A percentile compares a stretch with the other conserved stretches of the same genome.
Evolutionary conservation across 306 rosid species (phyloP).

Genomic region (Cicer arietinum): DNA sequence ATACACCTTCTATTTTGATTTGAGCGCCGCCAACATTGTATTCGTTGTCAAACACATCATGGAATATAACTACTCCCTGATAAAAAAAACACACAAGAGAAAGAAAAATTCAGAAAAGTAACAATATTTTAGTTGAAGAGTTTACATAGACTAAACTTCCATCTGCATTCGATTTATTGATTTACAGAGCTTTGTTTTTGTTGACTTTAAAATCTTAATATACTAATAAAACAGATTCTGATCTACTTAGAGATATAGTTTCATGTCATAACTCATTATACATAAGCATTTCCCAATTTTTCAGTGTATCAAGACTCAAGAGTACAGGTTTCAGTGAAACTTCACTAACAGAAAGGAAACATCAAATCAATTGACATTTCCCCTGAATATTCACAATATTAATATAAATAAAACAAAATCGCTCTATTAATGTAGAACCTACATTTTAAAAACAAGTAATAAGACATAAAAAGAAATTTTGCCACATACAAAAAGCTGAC

Average conservation of each 20-base stretch:
- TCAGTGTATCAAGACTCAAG: neutral
- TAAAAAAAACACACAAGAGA: slow-evolving; percentile 39
- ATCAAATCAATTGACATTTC: slow-evolving; percentile 21
- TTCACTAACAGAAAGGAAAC: slow-evolving; percentile 12
- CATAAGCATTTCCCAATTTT: too few species aligned
- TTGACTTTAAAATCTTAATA: too few species aligned
- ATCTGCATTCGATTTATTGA: neutral
- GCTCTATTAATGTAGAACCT: neutral
- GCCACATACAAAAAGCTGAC: slow-evolving; percentile 26
- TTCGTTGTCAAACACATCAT: slow-evolving; percentile 82
- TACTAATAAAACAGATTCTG: too few species aligned
- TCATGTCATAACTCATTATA: too few species aligned
- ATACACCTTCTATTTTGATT: slow-evolving; percentile 97
- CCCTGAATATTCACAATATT: neutral
- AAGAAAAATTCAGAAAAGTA: neutral
- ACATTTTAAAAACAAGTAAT: slow-evolving; percentile 23
- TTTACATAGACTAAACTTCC: neutral
- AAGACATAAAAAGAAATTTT: slow-evolving; percentile 24
- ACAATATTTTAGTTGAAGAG: neutral
- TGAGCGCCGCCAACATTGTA: slow-evolving; percentile 87
- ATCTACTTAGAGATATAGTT: too few species aligned
- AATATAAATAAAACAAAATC: too few species aligned
- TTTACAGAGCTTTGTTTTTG: neutral
- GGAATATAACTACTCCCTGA: slow-evolving; percentile 90
- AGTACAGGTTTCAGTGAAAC: neutral